Conservation (phyloP, 2,329 filamentous ascomycete genomes). For the Alternaria gaisen region DNA sequence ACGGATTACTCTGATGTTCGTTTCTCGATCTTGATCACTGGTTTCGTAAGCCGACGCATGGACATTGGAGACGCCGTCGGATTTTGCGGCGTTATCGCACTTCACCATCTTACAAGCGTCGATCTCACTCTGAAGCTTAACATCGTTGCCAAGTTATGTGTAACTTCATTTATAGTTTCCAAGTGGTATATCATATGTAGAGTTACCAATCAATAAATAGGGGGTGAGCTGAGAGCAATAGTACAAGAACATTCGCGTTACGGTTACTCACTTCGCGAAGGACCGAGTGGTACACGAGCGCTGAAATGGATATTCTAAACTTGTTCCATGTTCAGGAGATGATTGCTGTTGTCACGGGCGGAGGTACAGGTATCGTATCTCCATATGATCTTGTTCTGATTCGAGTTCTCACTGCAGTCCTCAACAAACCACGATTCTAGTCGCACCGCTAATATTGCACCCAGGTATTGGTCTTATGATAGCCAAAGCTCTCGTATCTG, state of each 20-base stretch:
- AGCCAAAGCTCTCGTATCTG: neutral
- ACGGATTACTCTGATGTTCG: neutral
- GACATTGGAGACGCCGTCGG: slow-evolving; percentile 14
- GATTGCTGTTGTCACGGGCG: neutral
- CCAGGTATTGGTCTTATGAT: neutral
- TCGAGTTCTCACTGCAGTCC: neutral
- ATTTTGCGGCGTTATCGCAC: slow-evolving; percentile 40
- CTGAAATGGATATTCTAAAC: neutral
- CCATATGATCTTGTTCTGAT: neutral
- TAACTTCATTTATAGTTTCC: neutral
- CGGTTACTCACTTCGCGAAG: neutral
- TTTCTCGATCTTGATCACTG: neutral
- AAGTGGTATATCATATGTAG: neutral
- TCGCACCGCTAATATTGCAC: neutral
- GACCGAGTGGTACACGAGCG: neutral
- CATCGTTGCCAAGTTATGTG: neutral
- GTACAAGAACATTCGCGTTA: neutral
- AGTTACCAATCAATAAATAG: neutral
- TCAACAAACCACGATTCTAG: neutral
- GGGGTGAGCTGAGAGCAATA: neutral
- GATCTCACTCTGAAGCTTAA: neutral
- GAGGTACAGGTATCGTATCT: neutral
- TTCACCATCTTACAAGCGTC: neutral
- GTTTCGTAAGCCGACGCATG: slow-evolving; percentile 1
- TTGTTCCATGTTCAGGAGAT: neutral